Evolutionary conservation across 2,329 filamentous ascomycete species (phyloP), one percentile per base, ranked within the genome.

Genomic region (Stemphylium vesicarium): DNA sequence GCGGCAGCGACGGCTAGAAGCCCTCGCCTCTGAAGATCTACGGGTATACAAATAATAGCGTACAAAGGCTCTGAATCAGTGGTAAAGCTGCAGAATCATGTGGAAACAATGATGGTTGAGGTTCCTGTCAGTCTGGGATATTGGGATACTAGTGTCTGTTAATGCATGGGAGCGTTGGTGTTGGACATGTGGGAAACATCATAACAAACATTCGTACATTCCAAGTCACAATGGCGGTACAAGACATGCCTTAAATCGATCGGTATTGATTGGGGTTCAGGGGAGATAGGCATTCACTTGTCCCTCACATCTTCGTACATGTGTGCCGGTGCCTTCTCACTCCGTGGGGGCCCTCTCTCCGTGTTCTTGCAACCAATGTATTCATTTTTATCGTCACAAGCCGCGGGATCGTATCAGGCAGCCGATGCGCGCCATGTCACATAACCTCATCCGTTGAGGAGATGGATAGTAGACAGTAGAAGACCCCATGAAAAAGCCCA

Each of bases 1-100:
- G 88, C 70, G 95, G 95, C 4, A 96, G 90, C 22, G 93, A 96
- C 68, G 90, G 88, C 67, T 94, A 84, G 63, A 44, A 42, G 24
- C 41, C 35, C 24, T 32, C 22, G 15, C n/a, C 47, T 51, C 41
- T 51, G 22, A 31, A 24, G 10, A 24, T 48, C 15, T 79, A 37
- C n/a, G 41, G 47, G 16, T 45, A 55, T 20, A 51, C 50, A 38
- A 53, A 53, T 36, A 50, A 53, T 41, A 45, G 47, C 24, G 15
- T 55, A 18, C 24, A 24, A 24, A 18, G 26, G 15, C 33, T 40
- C 26, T 33, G 24, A 29, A 40, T 35, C 20, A 18, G 32, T 36
- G 37, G 36, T 8, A 13, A 42, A 18, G 8, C 8, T 29, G 31
- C n/a, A 37, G 20, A 49, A 32, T 38, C 20, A 16, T 42, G 38